Evolutionary conservation across 495 filamentous ascomycete species (phyloP), one percentile per base, ranked within the genome.

Genomic region (Astrocystis sublimbata): DNA sequence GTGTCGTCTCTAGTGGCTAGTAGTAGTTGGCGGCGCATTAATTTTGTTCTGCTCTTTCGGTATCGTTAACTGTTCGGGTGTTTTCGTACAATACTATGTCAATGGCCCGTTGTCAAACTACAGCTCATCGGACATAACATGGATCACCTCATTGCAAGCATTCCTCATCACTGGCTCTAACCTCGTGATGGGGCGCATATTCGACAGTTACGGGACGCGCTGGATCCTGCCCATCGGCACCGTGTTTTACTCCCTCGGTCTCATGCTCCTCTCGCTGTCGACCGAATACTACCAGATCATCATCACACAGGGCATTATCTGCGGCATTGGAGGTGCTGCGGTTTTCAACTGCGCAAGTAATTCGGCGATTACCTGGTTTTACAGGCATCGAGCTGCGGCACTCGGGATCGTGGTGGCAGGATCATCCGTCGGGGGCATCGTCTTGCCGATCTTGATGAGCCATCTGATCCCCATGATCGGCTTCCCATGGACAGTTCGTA

Each of bases 401-500:
- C 79, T 90, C 31, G 91, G 90, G 1, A 74, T 92, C 50, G 85
- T 86, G 65, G 81, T 86, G 1, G 78, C 86, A 2, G 90, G 90
- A 0, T 86, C 85, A 0, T 88, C 84, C 12, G 68, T 92, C 6
- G 87, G 88, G 3, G 89, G 88, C 19, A 81, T 90, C 31, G 78
- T 91, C 12, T 79, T 89, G 40, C 86, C 86, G 5, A 92, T 93
- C 70, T 87, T 92, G 83, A 82, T 92, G 42, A 69, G 82, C 9
- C 78, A 82, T 19, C 71, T 92, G 19, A 85, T 92, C 63, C 79
- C 76, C 0, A 51, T 75, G 24, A 80, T 90, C 49, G 90, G 88
- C 6, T 93, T 90, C 62, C 74, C 76, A 2, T 94, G 91, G 91
- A 80, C 90, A 3, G 86, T 93, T 77, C 85, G 90, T 17, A 81